Evolutionary conservation across 495 filamentous ascomycete species (phyloP), one percentile per base, ranked within the genome.

Genomic region (Xylaria scruposa): DNA sequence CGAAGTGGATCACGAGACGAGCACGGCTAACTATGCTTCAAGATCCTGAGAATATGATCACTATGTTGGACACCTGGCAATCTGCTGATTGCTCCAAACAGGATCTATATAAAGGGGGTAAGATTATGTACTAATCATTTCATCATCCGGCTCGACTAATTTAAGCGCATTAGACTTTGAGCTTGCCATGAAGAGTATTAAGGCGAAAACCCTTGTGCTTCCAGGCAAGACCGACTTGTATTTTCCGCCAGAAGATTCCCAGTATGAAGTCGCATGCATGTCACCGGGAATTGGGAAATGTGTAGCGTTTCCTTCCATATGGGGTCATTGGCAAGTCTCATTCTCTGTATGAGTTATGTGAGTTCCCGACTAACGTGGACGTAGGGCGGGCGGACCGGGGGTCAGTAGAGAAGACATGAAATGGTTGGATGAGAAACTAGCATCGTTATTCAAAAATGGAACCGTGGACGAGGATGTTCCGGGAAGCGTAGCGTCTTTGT

Each of bases 21-120:
- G 15, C 68, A 21, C 17, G n/a, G 36, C 72, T 51, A 36, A 73
- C 71, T 61, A 53, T n/a, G 59, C 7, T 54, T 67, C 3, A 70
- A 91, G 90, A 92, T 61, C 90, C 90, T 0, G 90, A 90, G 72
- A 91, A 91, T 70, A 80, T 93, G 70, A 79, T 92, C 1, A 85
- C 84, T 1, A 91, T 93, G 90, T 77, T 90, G 6, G 86, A 90
- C 66, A 93, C 91, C n/a, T 94, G 91, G 91, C 91, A 94, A 78
- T 84, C 86, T 67, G 91, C 85, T 36, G 89, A 94, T 74, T 86
- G 88, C 69, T 90, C 89, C 1, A 75, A 85, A 38, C 90, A 92
- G 74, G 86, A 87, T 61, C 87, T 86, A 31, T 92, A 92, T 70
- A 86, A 90, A 70, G 89, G 90, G 17, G 54, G 70, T 72, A 60